phyloP scores from a whole-genome alignment of 768 basidiomycete genomes.

The Hericium alpestre region DNA sequence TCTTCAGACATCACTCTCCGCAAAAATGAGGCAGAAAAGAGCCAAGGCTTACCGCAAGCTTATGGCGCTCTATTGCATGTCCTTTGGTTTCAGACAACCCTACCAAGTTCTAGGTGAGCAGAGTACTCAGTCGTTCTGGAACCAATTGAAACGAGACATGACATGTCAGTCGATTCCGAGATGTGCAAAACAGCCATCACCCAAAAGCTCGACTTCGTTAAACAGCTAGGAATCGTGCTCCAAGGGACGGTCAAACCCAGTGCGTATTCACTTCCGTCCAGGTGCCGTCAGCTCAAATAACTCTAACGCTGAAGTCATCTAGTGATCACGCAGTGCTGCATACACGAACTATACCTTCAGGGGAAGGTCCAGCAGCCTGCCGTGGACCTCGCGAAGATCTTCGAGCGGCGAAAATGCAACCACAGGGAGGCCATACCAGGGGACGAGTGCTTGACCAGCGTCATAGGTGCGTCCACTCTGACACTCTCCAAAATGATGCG shows the following conservation, averaged over 20 bases:
- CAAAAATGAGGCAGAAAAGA: conserved; percentile 83
- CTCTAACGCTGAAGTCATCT: conserved; percentile 30
- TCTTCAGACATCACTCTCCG: not conserved
- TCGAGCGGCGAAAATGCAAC: conserved; percentile 91
- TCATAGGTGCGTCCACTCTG: conserved; percentile 53
- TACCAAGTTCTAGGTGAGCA: conserved; percentile 80
- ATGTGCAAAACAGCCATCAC: conserved; percentile 63
- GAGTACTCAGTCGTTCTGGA: no score
- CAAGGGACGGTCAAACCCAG: conserved; percentile 89
- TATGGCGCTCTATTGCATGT: conserved; percentile 79
- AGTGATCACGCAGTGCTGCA: conserved; percentile 99
- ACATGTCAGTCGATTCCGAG: conserved; percentile 64
- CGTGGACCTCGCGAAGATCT: conserved; percentile 84
- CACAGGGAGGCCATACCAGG: conserved; percentile 81
- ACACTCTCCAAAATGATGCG: not conserved
- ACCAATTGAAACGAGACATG: not conserved
- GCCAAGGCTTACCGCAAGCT: conserved; percentile 92
- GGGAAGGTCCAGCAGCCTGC: conserved; percentile 64
- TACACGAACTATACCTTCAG: conserved; percentile 83
- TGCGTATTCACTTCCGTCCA: conserved; percentile 33
- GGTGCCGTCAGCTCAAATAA: not conserved
- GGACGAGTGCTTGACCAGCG: conserved; percentile 70
- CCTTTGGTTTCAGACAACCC: conserved; percentile 87
- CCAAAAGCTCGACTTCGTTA: conserved; percentile 64
- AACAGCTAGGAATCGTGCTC: conserved; percentile 65